Evolutionary conservation across 2,329 filamentous ascomycete species (phyloP), one percentile per base, ranked within the genome.

Genomic region (Curvularia spicifera): DNA sequence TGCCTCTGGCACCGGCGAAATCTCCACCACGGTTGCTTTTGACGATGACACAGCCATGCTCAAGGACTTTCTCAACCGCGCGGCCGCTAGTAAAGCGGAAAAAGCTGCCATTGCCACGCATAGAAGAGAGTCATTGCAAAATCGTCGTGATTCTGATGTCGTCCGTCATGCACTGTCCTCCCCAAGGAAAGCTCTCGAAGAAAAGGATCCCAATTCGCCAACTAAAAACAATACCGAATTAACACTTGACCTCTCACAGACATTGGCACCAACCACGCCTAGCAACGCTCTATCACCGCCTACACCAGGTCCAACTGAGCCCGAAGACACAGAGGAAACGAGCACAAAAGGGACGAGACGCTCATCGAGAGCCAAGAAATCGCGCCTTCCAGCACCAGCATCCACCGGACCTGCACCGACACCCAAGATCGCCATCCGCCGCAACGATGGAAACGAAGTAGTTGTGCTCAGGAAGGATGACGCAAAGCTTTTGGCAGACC

Each of bases 191-290:
- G 74, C 78, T 5, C 76, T 83, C 0, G 77, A 76, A 64, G 78
- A 80, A 29, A 77, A 82, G 64, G 81, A 83, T 57, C 77, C 78
- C 29, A 82, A 83, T 57, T 82, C 78, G 42, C 78, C 79, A n/a
- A 77, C 78, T 13, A 76, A 76, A 51, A 64, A 66, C 53, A 72
- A 74, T 55, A 71, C 65, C 37, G 71, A 74, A n/a, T 59, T 59
- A 22, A 72, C 70, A 3, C 53, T 76, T 15, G 71, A 75, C 49
- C 61, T 76, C 10, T 69, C 69, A 8, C 70, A 73, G 45, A 71
- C 68, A 6, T 66, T 71, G 5, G 70, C 67, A 6, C 56, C 74
- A 26, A 64, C 53, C 22, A 51, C 67, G 40, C 66, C 67, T 7
- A 37, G 53, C 3, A 62, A 67, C 20, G 47, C 51, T n/a, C 50